Percentiles rank a stretch among this genome's conserved stretches.
phyloP scores from a whole-genome alignment of 2,329 filamentous ascomycete genomes.

The Aureobasidium musti region DNA sequence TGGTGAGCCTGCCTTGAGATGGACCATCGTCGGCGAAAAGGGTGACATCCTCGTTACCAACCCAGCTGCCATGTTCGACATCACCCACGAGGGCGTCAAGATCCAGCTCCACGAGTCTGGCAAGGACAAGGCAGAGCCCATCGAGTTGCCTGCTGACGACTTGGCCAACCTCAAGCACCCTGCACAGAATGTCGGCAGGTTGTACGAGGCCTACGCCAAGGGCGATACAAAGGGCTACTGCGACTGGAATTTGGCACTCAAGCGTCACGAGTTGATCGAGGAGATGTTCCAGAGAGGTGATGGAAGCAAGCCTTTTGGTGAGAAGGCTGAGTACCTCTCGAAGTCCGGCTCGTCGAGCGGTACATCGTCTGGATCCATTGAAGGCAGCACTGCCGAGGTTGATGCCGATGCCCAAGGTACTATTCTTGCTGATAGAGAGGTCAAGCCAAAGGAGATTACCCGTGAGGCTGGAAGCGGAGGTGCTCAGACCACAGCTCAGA shows the following conservation, averaged over 20 bases:
- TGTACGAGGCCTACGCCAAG: constrained; percentile 27
- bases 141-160: constrained; percentile 11
- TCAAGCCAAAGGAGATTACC: constrained; percentile 59
- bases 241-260: constrained; percentile 27
- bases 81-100: constrained; percentile 15
- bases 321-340: constrained; percentile 1
- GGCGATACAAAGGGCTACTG: constrained; percentile 13
- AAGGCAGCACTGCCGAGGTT: constrained; percentile 41
- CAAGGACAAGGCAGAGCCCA: constrained; percentile 3
- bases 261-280: constrained; percentile 24
- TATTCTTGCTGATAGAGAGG: constrained; percentile 55
- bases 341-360: not conserved
- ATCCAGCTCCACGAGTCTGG: constrained; percentile 4
- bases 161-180: constrained; percentile 15
- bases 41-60: constrained; percentile 37
- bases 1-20: constrained; percentile 50
- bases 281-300: constrained; percentile 27
- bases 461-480: constrained; percentile 41
- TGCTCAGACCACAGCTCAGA: not conserved
- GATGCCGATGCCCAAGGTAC: constrained; percentile 49
- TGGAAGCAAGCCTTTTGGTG: constrained; percentile 26
- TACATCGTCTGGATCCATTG: not conserved
- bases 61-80: constrained; percentile 18
- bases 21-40: constrained; percentile 54
- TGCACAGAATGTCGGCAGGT: constrained; percentile 26